Base-by-base conservation (phyloP, 129 eudicot genomes). In the Chrysanthemum makinoi region DNA sequence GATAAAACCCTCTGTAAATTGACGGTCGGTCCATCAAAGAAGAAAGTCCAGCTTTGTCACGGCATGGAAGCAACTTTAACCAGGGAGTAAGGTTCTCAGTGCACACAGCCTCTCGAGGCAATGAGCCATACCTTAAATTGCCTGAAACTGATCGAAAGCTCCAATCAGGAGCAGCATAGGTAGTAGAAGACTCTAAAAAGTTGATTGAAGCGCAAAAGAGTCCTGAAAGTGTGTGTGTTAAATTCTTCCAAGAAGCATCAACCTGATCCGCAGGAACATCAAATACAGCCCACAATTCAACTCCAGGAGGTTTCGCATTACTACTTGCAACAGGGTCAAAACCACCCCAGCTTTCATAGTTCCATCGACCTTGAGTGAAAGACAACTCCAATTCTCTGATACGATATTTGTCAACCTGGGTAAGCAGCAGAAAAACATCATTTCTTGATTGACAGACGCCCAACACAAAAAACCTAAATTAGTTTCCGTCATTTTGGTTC, bases 311-410 rank as follows among this genome's bases (percentile, higher is more conserved):
- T 84, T 94, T 94, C 10, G 91, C 97, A 66, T 87, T 87, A 66
- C 82, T 80, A 75, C 89, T 89, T 47, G 98, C 77, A 75, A 89
- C 68, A 20, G 98, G 91, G 53, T 94, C 98, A 78, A 85, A 84
- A 57, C 98, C 98, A 79, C 98, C 98, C 98, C 98, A 94, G 60
- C 86, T 81, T 84, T 86, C 96, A 43, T 94, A 94, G 65, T 86
- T 94, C 98, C 98, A 94, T 47, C 98, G 97, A 17, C 98, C 97
- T 82, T 94, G 98, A 22, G 98, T 94, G 84, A 94, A 94, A 51
- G 98, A 94, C 65, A 94, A 67, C 70, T 94, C 98, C 98, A 94
- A 79, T 80, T 94, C 97, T 74, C 70, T 87, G 62, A 94, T 73
- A 54, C 82, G 81, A 74, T 85, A 94, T 80, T 94, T 94, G 72